Conservation (phyloP, 352 stramenopile genomes). For the Phytopythium vexans region DNA sequence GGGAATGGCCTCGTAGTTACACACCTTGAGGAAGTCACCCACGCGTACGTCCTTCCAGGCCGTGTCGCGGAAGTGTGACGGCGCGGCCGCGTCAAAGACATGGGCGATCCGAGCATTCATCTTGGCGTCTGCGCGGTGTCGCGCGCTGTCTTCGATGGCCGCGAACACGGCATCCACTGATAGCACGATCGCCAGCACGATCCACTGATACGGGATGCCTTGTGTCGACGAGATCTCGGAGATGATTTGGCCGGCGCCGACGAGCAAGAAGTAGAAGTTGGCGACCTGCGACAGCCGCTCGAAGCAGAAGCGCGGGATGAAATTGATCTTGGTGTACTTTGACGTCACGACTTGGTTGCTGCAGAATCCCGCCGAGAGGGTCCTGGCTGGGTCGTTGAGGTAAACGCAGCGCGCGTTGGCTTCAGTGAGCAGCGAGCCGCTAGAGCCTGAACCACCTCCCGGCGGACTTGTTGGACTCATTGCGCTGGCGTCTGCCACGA, state of each 20-base stretch:
- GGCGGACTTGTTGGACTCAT: too few species aligned
- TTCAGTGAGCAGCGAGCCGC: constrained; percentile 26
- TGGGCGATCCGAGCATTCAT: constrained; percentile 73
- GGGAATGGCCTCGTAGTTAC: constrained; percentile 84
- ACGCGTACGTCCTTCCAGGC: constrained; percentile 67
- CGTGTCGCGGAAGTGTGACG: constrained; percentile 43
- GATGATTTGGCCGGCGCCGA: constrained; percentile 85
- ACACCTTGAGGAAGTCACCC: constrained; percentile 83
- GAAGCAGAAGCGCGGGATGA: constrained; percentile 84
- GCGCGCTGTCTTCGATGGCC: constrained; percentile 78
- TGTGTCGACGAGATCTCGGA: constrained; percentile 82
- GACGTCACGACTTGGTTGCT: constrained; percentile 82
- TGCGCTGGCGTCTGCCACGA: too few species aligned
- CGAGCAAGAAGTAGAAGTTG: constrained; percentile 90
- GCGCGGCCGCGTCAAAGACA: constrained; percentile 53
- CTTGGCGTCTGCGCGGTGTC: constrained; percentile 72
- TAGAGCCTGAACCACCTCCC: neutral
- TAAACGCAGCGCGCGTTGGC: constrained; percentile 61
- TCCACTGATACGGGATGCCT: constrained; percentile 84
- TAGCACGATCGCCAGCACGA: constrained; percentile 80
- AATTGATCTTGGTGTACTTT: constrained; percentile 88
- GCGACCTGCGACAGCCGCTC: constrained; percentile 78
- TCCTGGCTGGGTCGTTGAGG: constrained; percentile 63
- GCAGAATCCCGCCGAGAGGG: constrained; percentile 54
- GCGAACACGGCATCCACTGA: constrained; percentile 84